phyloP scores from a whole-genome alignment of 495 filamentous ascomycete species.

The Aeminium ludgeri region DNA sequence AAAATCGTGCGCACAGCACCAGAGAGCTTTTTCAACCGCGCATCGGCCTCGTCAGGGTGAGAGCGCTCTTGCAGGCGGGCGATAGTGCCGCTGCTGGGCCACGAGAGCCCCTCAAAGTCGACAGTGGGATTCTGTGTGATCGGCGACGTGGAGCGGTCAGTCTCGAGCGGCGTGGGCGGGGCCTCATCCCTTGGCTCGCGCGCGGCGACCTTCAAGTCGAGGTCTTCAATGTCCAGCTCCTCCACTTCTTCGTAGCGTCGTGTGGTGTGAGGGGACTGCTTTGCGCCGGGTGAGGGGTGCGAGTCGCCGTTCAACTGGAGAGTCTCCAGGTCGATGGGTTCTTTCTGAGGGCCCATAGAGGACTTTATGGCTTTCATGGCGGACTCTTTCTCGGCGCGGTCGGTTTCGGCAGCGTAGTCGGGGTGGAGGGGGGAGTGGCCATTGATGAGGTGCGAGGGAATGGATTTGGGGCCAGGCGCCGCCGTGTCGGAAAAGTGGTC shows the following conservation, averaged over 20 bases:
- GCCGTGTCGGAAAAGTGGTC: not conserved
- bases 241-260: constrained; percentile 12
- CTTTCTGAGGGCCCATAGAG: constrained; percentile 12
- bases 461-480: constrained; percentile 8
- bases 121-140: constrained; percentile 49
- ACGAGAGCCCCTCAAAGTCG: constrained; percentile 59
- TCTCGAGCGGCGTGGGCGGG: constrained; percentile 30
- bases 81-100: constrained; percentile 28
- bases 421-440: constrained; percentile 16
- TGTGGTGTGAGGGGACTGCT: constrained; percentile 2
- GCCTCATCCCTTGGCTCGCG: constrained; percentile 60
- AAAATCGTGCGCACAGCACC: constrained; percentile 80
- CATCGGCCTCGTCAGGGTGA: constrained; percentile 45
- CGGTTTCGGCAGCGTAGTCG: constrained; percentile 3
- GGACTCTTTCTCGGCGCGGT: constrained; percentile 11
- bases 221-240: constrained; percentile 7
- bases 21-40: constrained; percentile 57
- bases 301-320: constrained; percentile 8
- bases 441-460: constrained; percentile 14
- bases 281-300: not conserved
- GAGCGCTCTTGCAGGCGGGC: constrained; percentile 10
- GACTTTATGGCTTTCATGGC: constrained; percentile 14
- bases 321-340: constrained; percentile 11
- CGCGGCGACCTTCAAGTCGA: constrained; percentile 24
- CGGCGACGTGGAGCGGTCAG: constrained; percentile 35